These are phyloP conservation scores for Hypomontagnella monticulosa DNA, from an alignment of 495 filamentous ascomycete species.

Conservation along the genomic window DNA sequence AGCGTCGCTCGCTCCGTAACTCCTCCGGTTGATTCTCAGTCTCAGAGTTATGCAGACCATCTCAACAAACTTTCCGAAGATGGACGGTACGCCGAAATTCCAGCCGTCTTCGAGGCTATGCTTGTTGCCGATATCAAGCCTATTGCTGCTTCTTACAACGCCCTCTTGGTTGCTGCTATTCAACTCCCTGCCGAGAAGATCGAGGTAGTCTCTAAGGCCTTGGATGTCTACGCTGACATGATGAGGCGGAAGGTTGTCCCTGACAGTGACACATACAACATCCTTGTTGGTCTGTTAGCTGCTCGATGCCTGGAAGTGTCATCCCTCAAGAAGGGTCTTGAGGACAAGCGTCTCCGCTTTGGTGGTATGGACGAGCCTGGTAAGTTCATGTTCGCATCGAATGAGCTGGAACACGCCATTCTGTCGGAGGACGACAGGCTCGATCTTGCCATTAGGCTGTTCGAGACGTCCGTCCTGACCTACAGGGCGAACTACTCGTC, in stretches of 20 bases:
- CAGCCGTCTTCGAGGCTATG: constrained; percentile 87
- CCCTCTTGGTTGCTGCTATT: constrained; percentile 83
- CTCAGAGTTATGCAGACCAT: constrained; percentile 75
- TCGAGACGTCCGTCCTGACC: constrained; percentile 72
- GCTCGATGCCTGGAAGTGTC: constrained; percentile 77
- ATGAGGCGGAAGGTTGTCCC: constrained; percentile 83
- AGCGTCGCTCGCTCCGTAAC: constrained; percentile 56
- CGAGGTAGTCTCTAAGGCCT: constrained; percentile 85
- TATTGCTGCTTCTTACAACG: constrained; percentile 86
- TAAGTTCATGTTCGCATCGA: constrained; percentile 90
- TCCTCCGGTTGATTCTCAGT: constrained; percentile 62
- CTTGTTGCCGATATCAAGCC: constrained; percentile 80
- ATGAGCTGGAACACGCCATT: constrained; percentile 82
- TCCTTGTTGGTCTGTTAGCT: constrained; percentile 82
- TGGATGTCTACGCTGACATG: constrained; percentile 97
- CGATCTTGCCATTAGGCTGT: constrained; percentile 82
- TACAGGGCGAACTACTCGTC: constrained; percentile 66
- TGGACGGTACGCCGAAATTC: constrained; percentile 82
- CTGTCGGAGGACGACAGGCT: constrained; percentile 87
- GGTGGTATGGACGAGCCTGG: constrained; percentile 87
- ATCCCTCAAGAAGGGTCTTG: constrained; percentile 72
- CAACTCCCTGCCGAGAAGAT: constrained; percentile 74
- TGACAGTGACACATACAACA: constrained; percentile 85
- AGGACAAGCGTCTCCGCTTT: constrained; percentile 79
- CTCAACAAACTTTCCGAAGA: constrained; percentile 74